Percentiles rank a stretch among this genome's conserved stretches.
phyloP scores from a whole-genome alignment of 352 stramenopile genomes.

The Pythium brachiatum region DNA sequence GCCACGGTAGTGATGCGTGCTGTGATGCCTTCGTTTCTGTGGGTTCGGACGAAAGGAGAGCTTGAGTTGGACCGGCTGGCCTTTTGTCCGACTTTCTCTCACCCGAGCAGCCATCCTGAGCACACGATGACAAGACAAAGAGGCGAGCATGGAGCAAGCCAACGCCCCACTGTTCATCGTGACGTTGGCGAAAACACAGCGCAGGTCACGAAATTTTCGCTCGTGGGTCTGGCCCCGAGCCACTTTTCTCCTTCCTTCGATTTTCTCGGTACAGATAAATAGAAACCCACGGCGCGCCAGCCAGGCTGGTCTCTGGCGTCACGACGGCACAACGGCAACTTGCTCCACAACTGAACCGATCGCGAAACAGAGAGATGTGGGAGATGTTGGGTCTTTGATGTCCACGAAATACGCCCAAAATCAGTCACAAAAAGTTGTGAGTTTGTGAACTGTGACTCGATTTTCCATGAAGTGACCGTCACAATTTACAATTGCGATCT shows the following conservation, averaged over 20 bases:
- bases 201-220: conserved; percentile 12
- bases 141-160: not conserved
- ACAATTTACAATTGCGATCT: not conserved
- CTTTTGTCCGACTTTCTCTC: conserved; percentile 25
- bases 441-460: not conserved
- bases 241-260: conserved; percentile 13
- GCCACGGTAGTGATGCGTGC: not conserved
- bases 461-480: not conserved
- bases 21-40: conserved; percentile 9
- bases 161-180: not conserved
- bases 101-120: conserved; percentile 22
- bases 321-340: conserved; percentile 20
- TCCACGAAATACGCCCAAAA: not conserved
- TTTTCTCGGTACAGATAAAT: conserved; percentile 7
- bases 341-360: conserved; percentile 21
- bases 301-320: conserved; percentile 13
- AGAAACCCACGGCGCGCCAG: conserved; percentile 1
- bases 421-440: not conserved
- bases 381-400: too few species aligned
- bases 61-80: conserved; percentile 4
- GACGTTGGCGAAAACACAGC: conserved; percentile 12
- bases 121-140: conserved; percentile 12
- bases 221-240: not conserved
- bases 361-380: conserved; percentile 5
- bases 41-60: conserved; percentile 16